phyloP scores from a whole-genome alignment of 2,329 filamentous ascomycete species.

The Cordyceps farinosa region DNA sequence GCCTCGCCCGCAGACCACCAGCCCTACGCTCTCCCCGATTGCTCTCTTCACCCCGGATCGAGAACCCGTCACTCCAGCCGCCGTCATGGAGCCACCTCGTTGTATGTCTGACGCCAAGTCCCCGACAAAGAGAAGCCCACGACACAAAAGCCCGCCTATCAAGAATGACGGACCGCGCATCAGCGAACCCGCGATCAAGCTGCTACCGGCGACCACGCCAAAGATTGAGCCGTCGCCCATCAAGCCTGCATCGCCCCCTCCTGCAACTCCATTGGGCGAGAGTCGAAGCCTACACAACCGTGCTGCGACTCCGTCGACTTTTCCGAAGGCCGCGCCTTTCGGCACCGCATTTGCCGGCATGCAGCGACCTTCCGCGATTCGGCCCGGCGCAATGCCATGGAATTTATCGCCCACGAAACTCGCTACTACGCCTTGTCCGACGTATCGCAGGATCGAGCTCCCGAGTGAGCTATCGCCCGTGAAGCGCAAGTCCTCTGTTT shows the following conservation, averaged over 20 bases:
- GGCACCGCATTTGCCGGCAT: conserved; percentile 13
- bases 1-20: neutral
- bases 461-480: neutral
- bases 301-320: conserved; percentile 4
- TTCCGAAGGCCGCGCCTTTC: conserved; percentile 5
- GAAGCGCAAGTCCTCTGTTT: neutral
- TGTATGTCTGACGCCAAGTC: conserved; percentile 28
- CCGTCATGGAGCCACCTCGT: conserved; percentile 23
- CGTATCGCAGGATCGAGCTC: neutral
- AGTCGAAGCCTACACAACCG: neutral
- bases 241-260: conserved; percentile 28
- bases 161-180: conserved; percentile 27
- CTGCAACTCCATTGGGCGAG: conserved; percentile 25
- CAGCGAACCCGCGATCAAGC: conserved; percentile 28
- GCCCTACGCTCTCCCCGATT: neutral
- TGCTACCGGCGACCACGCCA: conserved; percentile 27
- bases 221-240: conserved; percentile 29
- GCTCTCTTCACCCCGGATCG: neutral
- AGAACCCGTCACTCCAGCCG: conserved; percentile 28
- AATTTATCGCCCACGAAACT: neutral
- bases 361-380: conserved; percentile 8
- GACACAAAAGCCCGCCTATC: conserved; percentile 27
- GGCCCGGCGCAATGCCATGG: neutral
- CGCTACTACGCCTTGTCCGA: conserved; percentile 11
- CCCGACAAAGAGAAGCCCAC: conserved; percentile 30